Base-by-base conservation (phyloP, 2,329 filamentous ascomycete genomes). In the Colletotrichum sidae region DNA sequence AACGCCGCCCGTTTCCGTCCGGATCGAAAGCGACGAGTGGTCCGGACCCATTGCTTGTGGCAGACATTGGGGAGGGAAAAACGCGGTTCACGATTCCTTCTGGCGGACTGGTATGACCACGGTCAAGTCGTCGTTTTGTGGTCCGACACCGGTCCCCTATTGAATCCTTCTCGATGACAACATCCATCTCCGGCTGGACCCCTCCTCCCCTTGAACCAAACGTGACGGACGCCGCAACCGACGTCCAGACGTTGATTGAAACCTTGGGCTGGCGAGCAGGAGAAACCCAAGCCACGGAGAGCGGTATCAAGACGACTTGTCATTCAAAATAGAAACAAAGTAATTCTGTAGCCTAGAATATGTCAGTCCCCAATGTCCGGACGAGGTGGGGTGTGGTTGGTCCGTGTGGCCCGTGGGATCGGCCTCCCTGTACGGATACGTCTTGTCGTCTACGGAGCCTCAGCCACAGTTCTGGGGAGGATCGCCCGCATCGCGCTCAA, bases 321-420 rank as follows among this genome's bases (percentile, higher is more conserved):
- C n/a, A n/a, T 62, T 51, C 46, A 51, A 62, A 62, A 56, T 62
- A 65, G 58, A 51, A 62, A 52, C 39, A 37, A n/a, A 25, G 25
- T 35, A 62, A 65, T 65, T 56, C 52, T 51, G 62, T 15, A 56
- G 57, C 62, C 62, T 65, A 56, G 50, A 62, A 65, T 62, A 45
- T 47, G 62, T 47, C 51, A 62, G 51, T 51, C 39, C 47, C 56
- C 49, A 65, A 47, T 41, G 51, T 54, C 51, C 35, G 51, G 57
- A 65, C 50, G 50, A 46, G 12, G 39, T 55, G 35, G 41, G 39
- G 45, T 25, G 25, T 55, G 58, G 58, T 62, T 65, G 62, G 62
- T 56, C 52, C 41, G 58, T 46, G 41, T 35, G 41, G 51, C 39
- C 58, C 38, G 50, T 56, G 53, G 58, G 58, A 65, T 62, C 58